Evolutionary conservation across 352 stramenopile genomes (phyloP), one percentile per base, ranked within the genome.

Genomic region (Pythium plurisporium): DNA sequence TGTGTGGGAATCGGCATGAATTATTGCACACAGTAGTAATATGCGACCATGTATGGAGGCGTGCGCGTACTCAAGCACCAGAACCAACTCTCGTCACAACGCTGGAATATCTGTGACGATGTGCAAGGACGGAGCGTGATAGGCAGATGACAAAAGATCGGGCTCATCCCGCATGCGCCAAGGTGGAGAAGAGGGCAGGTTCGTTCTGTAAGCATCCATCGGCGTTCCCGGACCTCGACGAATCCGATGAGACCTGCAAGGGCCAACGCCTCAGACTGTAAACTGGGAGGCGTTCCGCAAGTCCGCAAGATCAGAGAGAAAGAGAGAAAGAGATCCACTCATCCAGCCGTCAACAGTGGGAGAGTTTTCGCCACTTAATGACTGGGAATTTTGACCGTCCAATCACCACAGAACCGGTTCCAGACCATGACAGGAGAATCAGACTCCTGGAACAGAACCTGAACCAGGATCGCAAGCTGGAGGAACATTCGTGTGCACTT

Each of bases 371-470:
- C 31, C 46, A 53, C 44, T 29, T 31, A 31, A 30, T 53, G 15
- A 10, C 31, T 20, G 19, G 42, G 22, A n/a, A n/a, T 23, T 30
- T 34, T 49, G 23, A 3, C 42, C 25, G n/a, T 14, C 27, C 26
- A 38, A 27, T 25, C 34, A 46, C 34, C 34, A 23, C 23, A 56
- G 48, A 37, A 55, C 48, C 47, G 22, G 33, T 15, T 14, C 6
- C 33, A 55, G 33, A 55, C 29, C 15, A 9, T 3, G 47, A 23
- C 20, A 22, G 44, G 44, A 52, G 44, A 52, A 52, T 52, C 44
- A 52, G 44, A 61, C 47, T 47, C 31, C 42, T 54, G 54, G 55
- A 63, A 58, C 40, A 49, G 56, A 63, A 63, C 57, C 56, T 57
- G 56, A 64, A 57, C 23, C 29, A 50, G n/a, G 15, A 23, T 37